A percentile compares a stretch with the other conserved stretches of the same genome.
Evolutionary conservation across 352 stramenopile species (phyloP).

Genomic region (Phytopythium helicoides): DNA sequence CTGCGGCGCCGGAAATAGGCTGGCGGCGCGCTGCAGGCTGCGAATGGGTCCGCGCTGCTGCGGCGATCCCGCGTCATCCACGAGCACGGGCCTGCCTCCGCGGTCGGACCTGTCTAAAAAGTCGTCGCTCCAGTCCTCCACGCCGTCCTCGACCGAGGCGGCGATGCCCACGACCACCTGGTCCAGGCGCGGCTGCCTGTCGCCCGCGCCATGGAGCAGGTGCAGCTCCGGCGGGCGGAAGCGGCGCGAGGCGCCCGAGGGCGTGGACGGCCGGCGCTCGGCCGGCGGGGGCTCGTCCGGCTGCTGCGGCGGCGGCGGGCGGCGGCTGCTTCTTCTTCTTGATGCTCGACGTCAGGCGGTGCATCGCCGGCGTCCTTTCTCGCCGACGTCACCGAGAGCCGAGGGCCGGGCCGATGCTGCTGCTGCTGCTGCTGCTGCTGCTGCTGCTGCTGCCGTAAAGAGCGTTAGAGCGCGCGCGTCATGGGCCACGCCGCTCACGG

Average conservation of each 20-base stretch:
- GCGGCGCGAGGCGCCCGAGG: not conserved
- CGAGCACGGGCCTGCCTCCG: not conserved
- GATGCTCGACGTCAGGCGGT: slow-evolving; percentile 9
- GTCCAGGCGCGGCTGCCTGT: slow-evolving; percentile 15
- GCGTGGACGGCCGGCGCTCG: slow-evolving; percentile 3
- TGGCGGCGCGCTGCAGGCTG: slow-evolving; percentile 25
- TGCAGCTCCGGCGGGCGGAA: slow-evolving; percentile 6
- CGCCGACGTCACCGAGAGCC: too few species aligned
- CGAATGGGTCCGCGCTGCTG: slow-evolving; percentile 15
- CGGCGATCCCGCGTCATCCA: slow-evolving; percentile 4
- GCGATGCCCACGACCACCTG: slow-evolving; percentile 76
- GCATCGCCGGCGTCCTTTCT: slow-evolving; percentile 3
- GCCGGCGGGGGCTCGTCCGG: slow-evolving; percentile 3
- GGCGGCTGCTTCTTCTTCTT: slow-evolving; percentile 7
- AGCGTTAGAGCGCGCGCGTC: slow-evolving; percentile 7
- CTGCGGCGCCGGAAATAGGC: slow-evolving; percentile 9
- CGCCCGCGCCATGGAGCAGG: slow-evolving; percentile 1
- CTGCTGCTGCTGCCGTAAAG: not conserved
- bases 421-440: not conserved
- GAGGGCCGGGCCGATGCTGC: too few species aligned
- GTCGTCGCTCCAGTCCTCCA: slow-evolving; percentile 80
- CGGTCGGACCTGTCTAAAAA: slow-evolving; percentile 25
- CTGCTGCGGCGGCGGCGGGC: slow-evolving; percentile 1
- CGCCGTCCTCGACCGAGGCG: slow-evolving; percentile 56
- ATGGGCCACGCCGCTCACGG: not conserved